Conservation (phyloP, 352 stramenopile species). For the Phytophthora litchii region DNA sequence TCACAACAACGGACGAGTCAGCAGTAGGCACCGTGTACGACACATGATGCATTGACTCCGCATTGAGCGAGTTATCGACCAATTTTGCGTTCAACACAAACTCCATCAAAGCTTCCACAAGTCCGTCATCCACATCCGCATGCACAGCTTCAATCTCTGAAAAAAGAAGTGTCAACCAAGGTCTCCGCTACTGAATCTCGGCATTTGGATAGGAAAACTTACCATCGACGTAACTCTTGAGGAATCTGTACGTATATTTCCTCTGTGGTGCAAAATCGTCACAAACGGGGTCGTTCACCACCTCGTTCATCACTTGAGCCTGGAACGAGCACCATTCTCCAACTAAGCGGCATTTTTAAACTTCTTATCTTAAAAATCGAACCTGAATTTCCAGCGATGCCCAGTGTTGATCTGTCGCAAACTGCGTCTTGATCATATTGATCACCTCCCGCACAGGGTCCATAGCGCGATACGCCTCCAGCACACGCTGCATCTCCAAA, state of each 20-base stretch:
- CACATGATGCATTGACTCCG: slow-evolving; percentile 78
- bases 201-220: slow-evolving; percentile 4
- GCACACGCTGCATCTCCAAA: slow-evolving; percentile 41
- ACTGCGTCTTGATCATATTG: slow-evolving; percentile 36
- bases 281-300: slow-evolving; percentile 62
- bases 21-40: slow-evolving; percentile 56
- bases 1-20: slow-evolving; percentile 43
- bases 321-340: slow-evolving; percentile 22
- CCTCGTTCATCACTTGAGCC: slow-evolving; percentile 53
- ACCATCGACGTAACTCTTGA: slow-evolving; percentile 75
- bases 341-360: neutral
- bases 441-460: slow-evolving; percentile 54
- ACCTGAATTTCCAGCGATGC: slow-evolving; percentile 66
- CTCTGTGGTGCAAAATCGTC: slow-evolving; percentile 65
- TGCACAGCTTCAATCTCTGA: slow-evolving; percentile 59
- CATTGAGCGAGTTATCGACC: slow-evolving; percentile 35
- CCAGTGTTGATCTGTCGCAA: slow-evolving; percentile 42
- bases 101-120: slow-evolving; percentile 62
- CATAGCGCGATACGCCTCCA: slow-evolving; percentile 75
- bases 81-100: slow-evolving; percentile 51
- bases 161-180: neutral
- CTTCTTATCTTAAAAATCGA: neutral
- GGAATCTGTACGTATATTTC: slow-evolving; percentile 72
- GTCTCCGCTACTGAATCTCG: slow-evolving; percentile 1
- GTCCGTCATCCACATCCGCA: slow-evolving; percentile 55